phyloP scores from a whole-genome alignment of 768 basidiomycete species.

The Sporobolomyces phaffii region DNA sequence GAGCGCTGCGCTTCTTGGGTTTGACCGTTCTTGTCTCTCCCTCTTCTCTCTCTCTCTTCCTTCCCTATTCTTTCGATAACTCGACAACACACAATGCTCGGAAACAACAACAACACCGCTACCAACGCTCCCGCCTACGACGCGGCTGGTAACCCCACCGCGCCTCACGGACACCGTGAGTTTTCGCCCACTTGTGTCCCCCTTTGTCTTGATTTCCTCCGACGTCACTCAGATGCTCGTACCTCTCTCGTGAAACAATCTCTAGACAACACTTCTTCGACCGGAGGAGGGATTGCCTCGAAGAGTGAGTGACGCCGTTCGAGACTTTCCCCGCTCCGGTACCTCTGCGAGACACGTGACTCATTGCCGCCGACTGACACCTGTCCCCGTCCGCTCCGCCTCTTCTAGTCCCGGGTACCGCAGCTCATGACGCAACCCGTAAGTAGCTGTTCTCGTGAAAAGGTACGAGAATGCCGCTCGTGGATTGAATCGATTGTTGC shows the following conservation, averaged over 20 bases:
- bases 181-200: not conserved
- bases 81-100: not conserved
- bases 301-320: slow-evolving; percentile 8
- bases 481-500: no score
- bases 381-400: no score
- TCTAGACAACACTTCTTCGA: not conserved
- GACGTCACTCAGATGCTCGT: no score
- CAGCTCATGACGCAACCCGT: not conserved
- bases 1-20: not conserved
- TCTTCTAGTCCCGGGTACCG: slow-evolving; percentile 2
- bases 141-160: not conserved
- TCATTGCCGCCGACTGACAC: no score
- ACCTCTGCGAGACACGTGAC: no score
- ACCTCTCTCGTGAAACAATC: not conserved
- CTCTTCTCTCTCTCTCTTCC: not conserved
- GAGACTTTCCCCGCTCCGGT: no score
- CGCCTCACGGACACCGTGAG: not conserved
- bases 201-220: not conserved
- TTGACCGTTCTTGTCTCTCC: not conserved
- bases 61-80: not conserved
- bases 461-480: no score
- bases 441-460: no score
- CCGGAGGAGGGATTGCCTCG: not conserved
- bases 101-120: not conserved
- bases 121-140: not conserved